Base-by-base conservation (phyloP, 176 grass and related monocot species). In the Bolboschoenus planiculmis region DNA sequence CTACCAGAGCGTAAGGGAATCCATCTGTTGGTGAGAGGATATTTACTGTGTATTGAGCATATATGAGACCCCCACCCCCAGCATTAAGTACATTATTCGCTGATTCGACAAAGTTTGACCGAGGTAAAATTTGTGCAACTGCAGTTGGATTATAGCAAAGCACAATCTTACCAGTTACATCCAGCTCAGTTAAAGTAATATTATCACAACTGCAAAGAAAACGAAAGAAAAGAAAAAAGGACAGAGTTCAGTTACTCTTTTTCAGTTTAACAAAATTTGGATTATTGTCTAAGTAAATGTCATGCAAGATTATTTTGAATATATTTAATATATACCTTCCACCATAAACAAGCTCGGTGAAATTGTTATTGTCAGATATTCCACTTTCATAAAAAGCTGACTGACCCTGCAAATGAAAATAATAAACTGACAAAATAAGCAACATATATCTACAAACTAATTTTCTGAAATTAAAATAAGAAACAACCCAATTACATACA, bases 51-150 rank as follows among this genome's bases (percentile, higher is more conserved):
- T 90, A 57, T 31, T 88, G 70, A 0, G 86, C 75, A 46, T 68
- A 88, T 24, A 88, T 88, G 18, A 91, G 26, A 14, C 86, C 89
- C 59, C 47, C 33, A 9, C 78, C 86, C 31, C 83, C 85, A 4
- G 29, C 63, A 21, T 37, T 40, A 0, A 53, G 2, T 36, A 90
- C 60, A 56, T 65, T 65, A 15, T 7, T 11, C 15, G 27, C 11
- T 62, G 2, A 24, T 11, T 62, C 58, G 11, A 3, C 10, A 62
- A 62, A 30, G 58, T 62, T 30, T 4, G 9, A 14, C 8, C 26
- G 26, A 62, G 58, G 58, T 31, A 62, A 62, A 62, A 62, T 62
- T 62, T 62, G 3, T 31, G 58, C 58, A 62, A 30, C 58, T 62
- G 10, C 10, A 62, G 2, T 62, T 30, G 78, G 79, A 59, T 5